phyloP scores from a whole-genome alignment of 2,329 filamentous ascomycete species.

The Aspergillus sp. region DNA sequence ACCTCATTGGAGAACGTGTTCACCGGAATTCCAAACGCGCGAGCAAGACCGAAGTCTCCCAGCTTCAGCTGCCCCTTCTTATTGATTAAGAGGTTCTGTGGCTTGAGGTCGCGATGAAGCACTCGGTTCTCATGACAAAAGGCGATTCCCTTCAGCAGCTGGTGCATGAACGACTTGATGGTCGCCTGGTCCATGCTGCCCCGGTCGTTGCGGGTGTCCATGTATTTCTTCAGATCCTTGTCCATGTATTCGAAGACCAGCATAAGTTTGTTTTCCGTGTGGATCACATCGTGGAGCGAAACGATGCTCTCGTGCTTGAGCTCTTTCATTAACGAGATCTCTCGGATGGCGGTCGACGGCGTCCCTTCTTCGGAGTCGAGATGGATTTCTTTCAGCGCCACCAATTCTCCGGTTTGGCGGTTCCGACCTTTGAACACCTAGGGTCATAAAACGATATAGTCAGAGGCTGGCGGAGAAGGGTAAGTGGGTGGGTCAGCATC shows the following conservation, averaged over 20 bases:
- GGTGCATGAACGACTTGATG: slow-evolving; percentile 99
- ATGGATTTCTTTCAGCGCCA: slow-evolving; percentile 97
- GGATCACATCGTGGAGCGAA: slow-evolving; percentile 95
- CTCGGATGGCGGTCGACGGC: slow-evolving; percentile 92
- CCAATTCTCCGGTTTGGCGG: slow-evolving; percentile 91
- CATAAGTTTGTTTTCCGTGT: slow-evolving; percentile 99
- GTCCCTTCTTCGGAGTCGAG: slow-evolving; percentile 98
- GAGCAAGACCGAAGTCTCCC: slow-evolving; percentile 89
- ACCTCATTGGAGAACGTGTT: slow-evolving; percentile 99
- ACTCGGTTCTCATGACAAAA: slow-evolving; percentile 98
- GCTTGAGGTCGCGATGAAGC: slow-evolving; percentile 91
- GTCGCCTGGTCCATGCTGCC: slow-evolving; percentile 84
- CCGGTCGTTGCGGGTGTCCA: slow-evolving; percentile 88
- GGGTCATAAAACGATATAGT: not conserved
- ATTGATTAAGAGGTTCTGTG: slow-evolving; percentile 95
- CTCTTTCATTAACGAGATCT: slow-evolving; percentile 99
- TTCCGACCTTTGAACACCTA: slow-evolving; percentile 99
- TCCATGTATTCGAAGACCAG: slow-evolving; percentile 99
- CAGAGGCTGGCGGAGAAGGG: not conserved
- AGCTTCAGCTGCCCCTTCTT: slow-evolving; percentile 86
- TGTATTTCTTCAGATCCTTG: slow-evolving; percentile 96
- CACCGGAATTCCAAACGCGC: slow-evolving; percentile 94
- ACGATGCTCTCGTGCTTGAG: slow-evolving; percentile 99
- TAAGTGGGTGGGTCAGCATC: not conserved
- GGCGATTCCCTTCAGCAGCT: slow-evolving; percentile 90